Evolutionary conservation across 1,139 yeast genomes (phyloP).

Genomic region (Eremothecium coryli): DNA sequence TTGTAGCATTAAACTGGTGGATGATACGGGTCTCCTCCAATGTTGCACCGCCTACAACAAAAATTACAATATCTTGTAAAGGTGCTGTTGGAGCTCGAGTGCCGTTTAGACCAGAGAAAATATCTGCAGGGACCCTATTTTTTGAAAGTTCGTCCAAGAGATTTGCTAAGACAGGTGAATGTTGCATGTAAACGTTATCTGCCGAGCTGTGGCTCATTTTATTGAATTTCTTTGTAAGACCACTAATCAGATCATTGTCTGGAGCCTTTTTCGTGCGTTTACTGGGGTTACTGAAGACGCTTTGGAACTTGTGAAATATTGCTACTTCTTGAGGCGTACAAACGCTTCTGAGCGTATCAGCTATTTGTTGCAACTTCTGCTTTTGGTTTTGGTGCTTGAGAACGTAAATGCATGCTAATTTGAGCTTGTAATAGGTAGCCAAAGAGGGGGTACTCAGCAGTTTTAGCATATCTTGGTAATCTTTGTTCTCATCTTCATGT

Average conservation of each 20-base stretch:
- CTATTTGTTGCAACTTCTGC: constrained; percentile 15
- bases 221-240: constrained; percentile 29
- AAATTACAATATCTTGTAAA: constrained; percentile 72
- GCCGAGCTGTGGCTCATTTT: constrained; percentile 20
- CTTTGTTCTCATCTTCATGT: constrained; percentile 47
- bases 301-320: constrained; percentile 22
- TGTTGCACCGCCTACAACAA: constrained; percentile 83
- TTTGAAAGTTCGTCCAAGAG: constrained; percentile 42
- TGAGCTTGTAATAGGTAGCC: constrained; percentile 39
- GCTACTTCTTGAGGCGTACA: constrained; percentile 25
- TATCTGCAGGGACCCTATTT: constrained; percentile 41
- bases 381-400: constrained; percentile 46
- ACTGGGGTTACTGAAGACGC: constrained; percentile 9
- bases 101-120: constrained; percentile 43
- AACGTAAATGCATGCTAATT: constrained; percentile 63
- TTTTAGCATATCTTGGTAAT: constrained; percentile 39
- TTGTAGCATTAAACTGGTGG: constrained; percentile 52
- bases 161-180: constrained; percentile 61
- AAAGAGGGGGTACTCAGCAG: constrained; percentile 32
- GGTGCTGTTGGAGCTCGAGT: constrained; percentile 29
- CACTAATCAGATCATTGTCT: constrained; percentile 27
- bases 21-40: constrained; percentile 84
- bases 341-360: constrained; percentile 14
- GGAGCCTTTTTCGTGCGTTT: constrained; percentile 3
- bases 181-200: constrained; percentile 59